Conservation (phyloP, 1,284 basidiomycete species). For the Trametes sp. region DNA sequence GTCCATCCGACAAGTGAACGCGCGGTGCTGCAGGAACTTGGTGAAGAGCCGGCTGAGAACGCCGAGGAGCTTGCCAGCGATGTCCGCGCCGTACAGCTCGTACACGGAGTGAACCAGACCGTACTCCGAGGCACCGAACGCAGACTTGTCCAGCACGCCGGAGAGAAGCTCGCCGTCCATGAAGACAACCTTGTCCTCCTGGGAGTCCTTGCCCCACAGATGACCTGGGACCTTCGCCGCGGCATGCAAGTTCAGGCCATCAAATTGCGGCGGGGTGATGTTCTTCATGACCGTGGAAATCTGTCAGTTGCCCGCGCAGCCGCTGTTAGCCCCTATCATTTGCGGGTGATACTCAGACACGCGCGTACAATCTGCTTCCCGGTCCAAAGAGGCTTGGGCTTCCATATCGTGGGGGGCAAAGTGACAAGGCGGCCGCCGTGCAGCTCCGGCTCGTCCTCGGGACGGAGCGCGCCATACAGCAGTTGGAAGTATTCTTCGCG, state of each 20-base stretch:
- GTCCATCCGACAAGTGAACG: conserved; percentile 99
- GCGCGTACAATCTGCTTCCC: conserved; percentile 93
- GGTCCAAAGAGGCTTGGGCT: conserved; percentile 92
- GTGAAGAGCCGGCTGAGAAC: conserved; percentile 95
- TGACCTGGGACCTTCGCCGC: conserved; percentile 88
- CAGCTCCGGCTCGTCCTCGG: conserved; percentile 79
- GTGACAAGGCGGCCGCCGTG: conserved; percentile 79
- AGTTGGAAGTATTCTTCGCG: conserved; percentile 98
- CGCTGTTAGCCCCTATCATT: conserved; percentile 16
- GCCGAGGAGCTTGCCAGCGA: conserved; percentile 91
- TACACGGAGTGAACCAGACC: conserved; percentile 99
- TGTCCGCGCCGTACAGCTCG: conserved; percentile 94
- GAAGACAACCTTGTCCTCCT: conserved; percentile 91
- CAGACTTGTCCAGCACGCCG: conserved; percentile 96
- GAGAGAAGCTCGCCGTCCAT: conserved; percentile 93
- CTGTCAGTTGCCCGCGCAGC: conserved; percentile 48
- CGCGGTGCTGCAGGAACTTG: conserved; percentile 96
- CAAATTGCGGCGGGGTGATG: conserved; percentile 83
- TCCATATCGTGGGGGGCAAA: conserved; percentile 92
- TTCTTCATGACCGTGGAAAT: conserved; percentile 94
- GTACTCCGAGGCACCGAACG: conserved; percentile 96
- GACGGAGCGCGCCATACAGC: conserved; percentile 93
- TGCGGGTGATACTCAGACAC: conserved; percentile 1
- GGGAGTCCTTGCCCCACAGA: conserved; percentile 83
- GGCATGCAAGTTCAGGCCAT: conserved; percentile 87